phyloP scores from a whole-genome alignment of 768 basidiomycete species.

The Rhizopogon vesiculosus region DNA sequence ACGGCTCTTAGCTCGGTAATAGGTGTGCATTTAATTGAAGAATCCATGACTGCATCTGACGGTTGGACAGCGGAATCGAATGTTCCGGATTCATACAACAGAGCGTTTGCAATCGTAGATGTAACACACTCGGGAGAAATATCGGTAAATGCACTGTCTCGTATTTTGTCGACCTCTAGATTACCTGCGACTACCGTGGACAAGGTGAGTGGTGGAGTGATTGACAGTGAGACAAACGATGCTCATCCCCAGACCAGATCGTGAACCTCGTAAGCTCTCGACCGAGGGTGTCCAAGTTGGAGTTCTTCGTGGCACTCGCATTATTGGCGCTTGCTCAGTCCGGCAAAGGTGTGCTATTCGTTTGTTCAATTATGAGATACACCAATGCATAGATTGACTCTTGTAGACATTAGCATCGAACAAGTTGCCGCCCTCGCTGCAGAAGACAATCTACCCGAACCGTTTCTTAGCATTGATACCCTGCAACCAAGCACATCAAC shows the following conservation, averaged over 20 bases:
- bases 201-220: constrained; percentile 40
- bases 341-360: constrained; percentile 54
- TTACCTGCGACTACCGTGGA: constrained; percentile 83
- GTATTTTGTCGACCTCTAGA: constrained; percentile 71
- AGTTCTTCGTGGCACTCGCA: constrained; percentile 89
- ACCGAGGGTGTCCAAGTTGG: constrained; percentile 77
- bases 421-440: constrained; percentile 74
- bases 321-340: constrained; percentile 84
- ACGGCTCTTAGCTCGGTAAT: constrained; percentile 67
- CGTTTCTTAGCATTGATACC: constrained; percentile 58
- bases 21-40: constrained; percentile 33
- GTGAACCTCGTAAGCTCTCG: constrained; percentile 83
- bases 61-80: constrained; percentile 62
- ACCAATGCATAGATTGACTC: neutral
- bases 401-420: constrained; percentile 72
- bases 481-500: constrained; percentile 51
- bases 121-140: constrained; percentile 67
- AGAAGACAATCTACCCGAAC: constrained; percentile 75
- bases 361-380: constrained; percentile 1
- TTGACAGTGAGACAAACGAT: neutral
- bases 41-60: neutral
- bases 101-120: constrained; percentile 71
- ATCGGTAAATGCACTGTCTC: constrained; percentile 78
- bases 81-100: constrained; percentile 73
- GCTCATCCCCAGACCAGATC: constrained; percentile 46